Percentiles rank a stretch among this genome's conserved stretches.
phyloP scores from a whole-genome alignment of 2,329 filamentous ascomycete species.

The Dichotomopilus funicola region DNA sequence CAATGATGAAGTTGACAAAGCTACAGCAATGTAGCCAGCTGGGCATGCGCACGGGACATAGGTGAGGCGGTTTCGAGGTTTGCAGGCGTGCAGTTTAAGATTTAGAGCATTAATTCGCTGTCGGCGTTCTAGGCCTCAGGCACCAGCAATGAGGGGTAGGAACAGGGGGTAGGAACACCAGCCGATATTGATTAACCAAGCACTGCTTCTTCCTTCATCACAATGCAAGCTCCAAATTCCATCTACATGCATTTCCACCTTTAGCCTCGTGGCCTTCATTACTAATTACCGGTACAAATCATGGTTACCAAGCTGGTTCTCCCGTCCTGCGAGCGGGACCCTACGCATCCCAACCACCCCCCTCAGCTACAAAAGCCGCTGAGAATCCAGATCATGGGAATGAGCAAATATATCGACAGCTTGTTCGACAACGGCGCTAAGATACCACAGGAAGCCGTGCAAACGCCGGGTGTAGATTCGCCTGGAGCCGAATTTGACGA shows the following conservation, averaged over 20 bases:
- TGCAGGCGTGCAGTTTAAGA: conserved; percentile 1
- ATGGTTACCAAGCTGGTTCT: conserved; percentile 1
- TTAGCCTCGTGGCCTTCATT: conserved; percentile 1
- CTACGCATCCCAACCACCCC: neutral
- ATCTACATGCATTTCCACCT: conserved; percentile 1
- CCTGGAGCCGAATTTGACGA: conserved; percentile 1
- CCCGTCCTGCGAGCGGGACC: conserved; percentile 1
- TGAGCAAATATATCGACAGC: conserved; percentile 1
- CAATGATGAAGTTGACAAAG: neutral
- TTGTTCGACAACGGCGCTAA: neutral
- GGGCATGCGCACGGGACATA: neutral
- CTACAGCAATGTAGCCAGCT: neutral
- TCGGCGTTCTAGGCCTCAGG: conserved; percentile 1
- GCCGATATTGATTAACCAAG: neutral
- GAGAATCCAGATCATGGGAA: conserved; percentile 1
- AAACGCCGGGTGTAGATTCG: conserved; percentile 1
- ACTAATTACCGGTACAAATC: neutral
- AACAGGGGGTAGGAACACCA: neutral
- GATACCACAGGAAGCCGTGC: conserved; percentile 1
- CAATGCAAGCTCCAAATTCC: neutral
- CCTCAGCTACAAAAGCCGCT: neutral
- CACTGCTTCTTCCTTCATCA: conserved; percentile 1
- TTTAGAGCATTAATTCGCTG: neutral
- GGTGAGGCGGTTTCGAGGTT: neutral
- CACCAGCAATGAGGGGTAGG: neutral